Evolutionary conservation across 495 filamentous ascomycete species (phyloP).

Genomic region (Terfezia boudieri): DNA sequence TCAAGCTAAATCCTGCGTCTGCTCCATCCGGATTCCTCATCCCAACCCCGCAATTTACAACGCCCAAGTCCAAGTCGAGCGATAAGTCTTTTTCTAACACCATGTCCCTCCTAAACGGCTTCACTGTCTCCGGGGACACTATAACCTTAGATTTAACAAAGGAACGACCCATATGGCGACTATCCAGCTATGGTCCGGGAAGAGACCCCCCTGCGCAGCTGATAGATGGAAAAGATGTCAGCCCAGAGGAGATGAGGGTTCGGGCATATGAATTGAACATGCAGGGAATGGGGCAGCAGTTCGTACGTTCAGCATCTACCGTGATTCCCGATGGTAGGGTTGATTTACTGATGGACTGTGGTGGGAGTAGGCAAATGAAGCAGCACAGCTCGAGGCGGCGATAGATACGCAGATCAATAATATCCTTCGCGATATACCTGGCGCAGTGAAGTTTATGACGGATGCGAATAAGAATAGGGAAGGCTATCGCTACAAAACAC

Average conservation of each 20-base stretch:
- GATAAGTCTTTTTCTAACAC: neutral
- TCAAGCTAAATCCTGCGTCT: neutral
- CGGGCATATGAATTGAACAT: slow-evolving; percentile 7
- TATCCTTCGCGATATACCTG: slow-evolving; percentile 12
- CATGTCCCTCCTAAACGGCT: slow-evolving; percentile 3
- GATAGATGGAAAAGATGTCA: slow-evolving; percentile 19
- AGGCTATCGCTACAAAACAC: neutral
- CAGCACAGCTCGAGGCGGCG: neutral
- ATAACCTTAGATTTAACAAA: slow-evolving; percentile 12
- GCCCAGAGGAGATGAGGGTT: slow-evolving; percentile 15
- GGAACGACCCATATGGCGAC: slow-evolving; percentile 13
- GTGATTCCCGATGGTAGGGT: no score
- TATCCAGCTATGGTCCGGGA: slow-evolving; percentile 18
- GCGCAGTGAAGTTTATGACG: slow-evolving; percentile 13
- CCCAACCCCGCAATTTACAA: neutral
- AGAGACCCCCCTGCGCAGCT: slow-evolving; percentile 17
- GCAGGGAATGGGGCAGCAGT: slow-evolving; percentile 4
- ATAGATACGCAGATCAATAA: slow-evolving; percentile 11
- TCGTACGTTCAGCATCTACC: no score
- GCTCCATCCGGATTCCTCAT: neutral
- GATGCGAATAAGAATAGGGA: slow-evolving; percentile 13
- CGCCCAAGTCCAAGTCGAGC: neutral
- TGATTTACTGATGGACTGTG: no score
- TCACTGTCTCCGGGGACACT: slow-evolving; percentile 10
- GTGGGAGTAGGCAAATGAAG: no score